These are phyloP conservation scores for Ophidiomyces ophidiicola DNA, from an alignment of 2,329 filamentous ascomycete species.

Conservation along the genomic window DNA sequence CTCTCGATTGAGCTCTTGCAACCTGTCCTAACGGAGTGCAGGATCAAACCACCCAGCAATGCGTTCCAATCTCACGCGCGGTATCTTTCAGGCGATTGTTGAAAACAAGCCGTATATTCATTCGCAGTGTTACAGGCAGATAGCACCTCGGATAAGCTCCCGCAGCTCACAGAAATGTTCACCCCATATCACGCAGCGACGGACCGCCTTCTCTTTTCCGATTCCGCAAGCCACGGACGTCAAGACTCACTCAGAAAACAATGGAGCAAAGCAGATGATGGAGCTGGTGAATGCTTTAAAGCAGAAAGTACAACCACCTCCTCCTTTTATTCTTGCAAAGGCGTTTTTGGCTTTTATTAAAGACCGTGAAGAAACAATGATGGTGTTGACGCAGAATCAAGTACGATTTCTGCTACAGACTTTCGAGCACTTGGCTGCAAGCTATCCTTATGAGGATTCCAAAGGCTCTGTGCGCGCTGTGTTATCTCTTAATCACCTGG, in stretches of 20 bases:
- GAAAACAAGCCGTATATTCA: conserved; percentile 34
- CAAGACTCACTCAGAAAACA: conserved; percentile 5
- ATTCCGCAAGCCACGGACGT: conserved; percentile 1
- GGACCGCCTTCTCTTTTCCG: conserved; percentile 50
- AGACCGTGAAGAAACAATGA: conserved; percentile 39
- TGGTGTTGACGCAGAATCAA: conserved; percentile 52
- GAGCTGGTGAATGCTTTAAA: conserved; percentile 52
- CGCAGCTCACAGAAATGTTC: conserved; percentile 23
- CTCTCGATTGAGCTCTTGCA: neutral
- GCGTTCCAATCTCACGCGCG: conserved; percentile 35
- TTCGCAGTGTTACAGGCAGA: conserved; percentile 26
- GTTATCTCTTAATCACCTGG: conserved; percentile 30
- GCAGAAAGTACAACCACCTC: conserved; percentile 53
- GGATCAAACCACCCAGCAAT: conserved; percentile 20
- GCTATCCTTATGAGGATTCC: conserved; percentile 13
- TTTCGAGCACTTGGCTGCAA: conserved; percentile 45
- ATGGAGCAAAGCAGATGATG: conserved; percentile 58
- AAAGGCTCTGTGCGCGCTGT: conserved; percentile 16
- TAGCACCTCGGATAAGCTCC: conserved; percentile 24
- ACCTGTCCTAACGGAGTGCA: neutral
- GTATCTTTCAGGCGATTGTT: conserved; percentile 35
- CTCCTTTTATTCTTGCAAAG: conserved; percentile 48
- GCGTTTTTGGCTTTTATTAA: conserved; percentile 55
- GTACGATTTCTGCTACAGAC: conserved; percentile 49
- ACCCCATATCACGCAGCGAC: conserved; percentile 28